Evolutionary conservation across 345 rosid species (phyloP).

Genomic region (Gossypium sturtianum): DNA sequence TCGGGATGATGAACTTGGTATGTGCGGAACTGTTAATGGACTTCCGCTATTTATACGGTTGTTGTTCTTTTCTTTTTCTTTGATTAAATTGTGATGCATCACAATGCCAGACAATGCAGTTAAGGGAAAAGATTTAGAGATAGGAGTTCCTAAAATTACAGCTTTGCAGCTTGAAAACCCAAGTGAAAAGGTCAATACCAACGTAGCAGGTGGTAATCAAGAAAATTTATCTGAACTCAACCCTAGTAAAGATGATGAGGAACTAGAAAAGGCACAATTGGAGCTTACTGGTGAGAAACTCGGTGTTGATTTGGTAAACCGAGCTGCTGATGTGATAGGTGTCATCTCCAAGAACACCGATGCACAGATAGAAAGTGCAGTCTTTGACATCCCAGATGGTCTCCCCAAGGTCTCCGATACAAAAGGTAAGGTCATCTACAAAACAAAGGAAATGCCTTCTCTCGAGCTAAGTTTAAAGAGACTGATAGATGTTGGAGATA

Average conservation of each 20-base stretch:
- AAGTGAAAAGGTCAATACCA: conserved; percentile 11
- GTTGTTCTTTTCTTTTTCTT: background rate
- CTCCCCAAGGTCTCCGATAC: conserved; percentile 17
- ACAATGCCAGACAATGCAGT: conserved; percentile 19
- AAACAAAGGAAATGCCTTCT: conserved; percentile 27
- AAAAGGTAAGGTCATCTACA: conserved; percentile 22
- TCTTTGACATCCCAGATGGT: conserved; percentile 14
- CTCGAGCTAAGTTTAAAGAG: conserved; percentile 46
- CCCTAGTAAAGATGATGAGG: conserved; percentile 23
- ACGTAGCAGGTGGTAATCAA: conserved; percentile 15
- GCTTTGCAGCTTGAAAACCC: conserved; percentile 21
- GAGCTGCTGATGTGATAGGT: conserved; percentile 19
- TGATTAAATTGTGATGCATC: conserved; percentile 10
- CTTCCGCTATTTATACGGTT: background rate
- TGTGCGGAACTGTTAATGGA: conserved; percentile 3
- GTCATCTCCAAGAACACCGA: conserved; percentile 12
- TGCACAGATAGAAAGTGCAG: conserved; percentile 23
- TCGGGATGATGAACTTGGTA: conserved; percentile 32
- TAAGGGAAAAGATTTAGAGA: conserved; percentile 37
- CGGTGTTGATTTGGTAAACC: conserved; percentile 19
- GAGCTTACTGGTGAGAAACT: conserved; percentile 27
- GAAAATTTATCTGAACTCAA: conserved; percentile 22
- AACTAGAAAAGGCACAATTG: conserved; percentile 13
- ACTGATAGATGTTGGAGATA: conserved; percentile 26
- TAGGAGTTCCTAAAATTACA: conserved; percentile 27